A percentile compares a stretch with the other conserved stretches of the same genome.
These are phyloP conservation scores for Excoecaria agallocha DNA, from an alignment of 345 rosid species.

Conservation along the genomic window DNA sequence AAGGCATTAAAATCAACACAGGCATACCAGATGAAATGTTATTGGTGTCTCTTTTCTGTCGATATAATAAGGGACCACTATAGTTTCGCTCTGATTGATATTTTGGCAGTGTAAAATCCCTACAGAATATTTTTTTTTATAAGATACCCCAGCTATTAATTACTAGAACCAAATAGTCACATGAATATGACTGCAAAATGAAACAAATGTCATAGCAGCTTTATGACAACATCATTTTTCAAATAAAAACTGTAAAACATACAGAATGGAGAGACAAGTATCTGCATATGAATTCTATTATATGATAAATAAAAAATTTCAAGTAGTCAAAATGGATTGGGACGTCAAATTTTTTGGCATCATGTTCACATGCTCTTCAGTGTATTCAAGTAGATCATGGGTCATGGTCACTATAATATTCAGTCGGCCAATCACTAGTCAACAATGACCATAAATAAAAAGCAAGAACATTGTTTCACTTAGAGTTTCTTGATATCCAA, in stretches of 20 bases:
- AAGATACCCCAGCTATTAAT: constrained; percentile 22
- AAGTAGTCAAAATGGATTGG: background rate
- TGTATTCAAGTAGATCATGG: background rate
- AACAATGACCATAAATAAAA: background rate
- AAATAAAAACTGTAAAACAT: background rate
- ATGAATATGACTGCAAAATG: constrained; percentile 20
- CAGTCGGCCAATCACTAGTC: background rate
- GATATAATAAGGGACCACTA: constrained; percentile 68
- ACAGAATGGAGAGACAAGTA: background rate
- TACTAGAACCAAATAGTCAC: constrained; percentile 13
- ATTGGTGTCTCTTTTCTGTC: constrained; percentile 62
- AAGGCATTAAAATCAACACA: constrained; percentile 18
- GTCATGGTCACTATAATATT: background rate
- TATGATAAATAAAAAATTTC: background rate
- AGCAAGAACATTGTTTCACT: background rate
- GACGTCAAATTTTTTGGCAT: background rate
- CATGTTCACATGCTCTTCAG: background rate
- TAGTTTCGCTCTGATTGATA: constrained; percentile 59
- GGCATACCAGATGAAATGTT: constrained; percentile 50
- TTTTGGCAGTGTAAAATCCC: constrained; percentile 64
- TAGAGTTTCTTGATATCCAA: background rate
- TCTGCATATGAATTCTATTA: background rate
- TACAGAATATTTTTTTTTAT: constrained; percentile 29
- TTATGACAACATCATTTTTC: background rate
- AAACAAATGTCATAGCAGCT: background rate